phyloP scores from a whole-genome alignment of 331 rosid species.

The Arachis monticola region DNA sequence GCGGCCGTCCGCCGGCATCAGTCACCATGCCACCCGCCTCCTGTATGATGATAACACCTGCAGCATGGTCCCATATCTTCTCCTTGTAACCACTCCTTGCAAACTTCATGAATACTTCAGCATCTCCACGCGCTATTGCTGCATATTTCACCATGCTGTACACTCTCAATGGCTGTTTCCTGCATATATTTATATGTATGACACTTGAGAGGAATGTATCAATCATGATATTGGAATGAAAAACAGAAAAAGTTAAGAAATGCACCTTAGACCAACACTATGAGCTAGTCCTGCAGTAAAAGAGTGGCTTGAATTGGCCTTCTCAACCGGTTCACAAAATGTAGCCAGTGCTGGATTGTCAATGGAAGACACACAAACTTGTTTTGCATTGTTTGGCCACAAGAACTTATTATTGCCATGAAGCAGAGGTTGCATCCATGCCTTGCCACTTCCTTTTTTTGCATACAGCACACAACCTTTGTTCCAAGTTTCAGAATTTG shows the following conservation, averaged over 20 bases:
- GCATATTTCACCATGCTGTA: constrained; percentile 99
- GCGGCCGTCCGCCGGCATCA: constrained; percentile 82
- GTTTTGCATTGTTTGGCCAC: constrained; percentile 85
- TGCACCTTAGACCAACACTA: constrained; percentile 89
- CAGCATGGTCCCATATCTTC: constrained; percentile 99
- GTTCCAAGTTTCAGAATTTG: constrained; percentile 85
- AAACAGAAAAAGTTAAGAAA: constrained; percentile 17
- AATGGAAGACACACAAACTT: constrained; percentile 71
- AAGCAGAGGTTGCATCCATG: constrained; percentile 94
- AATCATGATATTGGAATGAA: constrained; percentile 51
- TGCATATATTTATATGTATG: constrained; percentile 47
- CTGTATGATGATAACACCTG: constrained; percentile 84
- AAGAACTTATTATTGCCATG: constrained; percentile 58
- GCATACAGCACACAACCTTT: constrained; percentile 94
- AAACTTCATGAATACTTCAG: constrained; percentile 98
- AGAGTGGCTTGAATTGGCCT: constrained; percentile 96
- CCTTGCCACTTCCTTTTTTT: constrained; percentile 70
- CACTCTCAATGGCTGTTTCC: constrained; percentile 87
- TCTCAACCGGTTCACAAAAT: constrained; percentile 96
- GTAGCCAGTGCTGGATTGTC: constrained; percentile 90
- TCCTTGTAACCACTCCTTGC: constrained; percentile 94
- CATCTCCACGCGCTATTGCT: constrained; percentile 95
- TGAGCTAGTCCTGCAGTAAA: constrained; percentile 96
- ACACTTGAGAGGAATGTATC: background rate
- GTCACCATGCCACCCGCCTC: constrained; percentile 99